Evolutionary conservation across 2,329 filamentous ascomycete genomes (phyloP).

Genomic region (Parascedosporium putredinis): DNA sequence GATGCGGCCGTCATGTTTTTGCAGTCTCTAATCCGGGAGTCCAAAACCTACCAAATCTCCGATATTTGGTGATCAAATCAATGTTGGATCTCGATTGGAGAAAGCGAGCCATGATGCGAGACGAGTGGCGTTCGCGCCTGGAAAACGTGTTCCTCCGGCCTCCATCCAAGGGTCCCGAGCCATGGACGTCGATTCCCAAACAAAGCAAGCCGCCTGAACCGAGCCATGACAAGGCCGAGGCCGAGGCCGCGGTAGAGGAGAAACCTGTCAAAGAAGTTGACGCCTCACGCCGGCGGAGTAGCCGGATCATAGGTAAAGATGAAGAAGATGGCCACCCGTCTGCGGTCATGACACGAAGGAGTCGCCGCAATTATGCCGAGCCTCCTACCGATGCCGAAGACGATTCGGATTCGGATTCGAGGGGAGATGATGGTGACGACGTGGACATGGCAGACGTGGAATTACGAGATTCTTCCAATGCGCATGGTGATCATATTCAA

Average conservation of each 20-base stretch:
- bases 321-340: constrained; percentile 13
- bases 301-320: constrained; percentile 21
- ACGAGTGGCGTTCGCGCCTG: constrained; percentile 65
- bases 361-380: neutral
- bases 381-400: constrained; percentile 10
- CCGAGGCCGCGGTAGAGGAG: neutral
- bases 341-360: neutral
- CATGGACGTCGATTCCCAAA: constrained; percentile 24
- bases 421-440: constrained; percentile 8
- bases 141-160: constrained; percentile 53
- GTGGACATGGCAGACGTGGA: constrained; percentile 5
- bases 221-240: neutral
- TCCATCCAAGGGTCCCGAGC: constrained; percentile 27
- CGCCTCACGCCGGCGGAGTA: constrained; percentile 6
- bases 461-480: neutral
- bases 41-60: constrained; percentile 56
- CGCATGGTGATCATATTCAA: constrained; percentile 37
- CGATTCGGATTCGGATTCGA: constrained; percentile 7
- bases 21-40: constrained; percentile 63
- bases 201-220: neutral
- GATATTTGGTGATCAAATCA: constrained; percentile 61
- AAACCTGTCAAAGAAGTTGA: neutral
- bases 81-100: constrained; percentile 77
- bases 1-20: constrained; percentile 68
- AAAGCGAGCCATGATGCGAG: constrained; percentile 67